Conservation (phyloP, 352 stramenopile genomes). For the Pelagophyceae sp. region DNA sequence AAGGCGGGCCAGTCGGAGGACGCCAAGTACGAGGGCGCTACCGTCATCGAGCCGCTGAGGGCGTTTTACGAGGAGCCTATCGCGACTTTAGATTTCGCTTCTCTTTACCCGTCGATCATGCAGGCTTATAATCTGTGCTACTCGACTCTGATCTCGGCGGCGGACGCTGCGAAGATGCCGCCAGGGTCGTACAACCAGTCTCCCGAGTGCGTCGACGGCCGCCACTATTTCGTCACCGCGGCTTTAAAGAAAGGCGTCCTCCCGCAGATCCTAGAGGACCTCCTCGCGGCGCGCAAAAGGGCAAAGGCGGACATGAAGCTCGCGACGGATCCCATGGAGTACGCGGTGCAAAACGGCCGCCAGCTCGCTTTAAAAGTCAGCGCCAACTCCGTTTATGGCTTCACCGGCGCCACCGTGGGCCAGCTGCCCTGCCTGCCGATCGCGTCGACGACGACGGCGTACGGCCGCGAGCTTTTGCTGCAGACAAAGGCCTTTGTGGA, state of each 20-base stretch:
- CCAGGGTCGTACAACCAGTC: conserved; percentile 63
- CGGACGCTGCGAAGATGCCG: conserved; percentile 49
- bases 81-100: conserved; percentile 98
- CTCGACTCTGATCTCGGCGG: conserved; percentile 84
- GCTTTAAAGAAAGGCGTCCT: conserved; percentile 94
- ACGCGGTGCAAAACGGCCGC: conserved; percentile 96
- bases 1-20: conserved; percentile 59
- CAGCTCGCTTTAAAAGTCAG: conserved; percentile 90
- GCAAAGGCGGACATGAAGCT: conserved; percentile 99
- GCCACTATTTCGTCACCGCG: conserved; percentile 88
- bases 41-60: conserved; percentile 97
- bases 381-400: conserved; percentile 99
- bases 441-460: conserved; percentile 92
- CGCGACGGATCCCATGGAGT: conserved; percentile 95
- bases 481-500: conserved; percentile 93
- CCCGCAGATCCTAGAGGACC: conserved; percentile 94
- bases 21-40: conserved; percentile 94
- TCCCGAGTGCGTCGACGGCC: conserved; percentile 28
- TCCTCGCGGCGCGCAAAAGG: conserved; percentile 89
- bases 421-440: conserved; percentile 97
- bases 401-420: conserved; percentile 94
- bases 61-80: conserved; percentile 98
- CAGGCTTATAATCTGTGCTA: conserved; percentile 99
- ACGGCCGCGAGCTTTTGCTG: conserved; percentile 93
- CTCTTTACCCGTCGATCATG: conserved; percentile 99